Base-by-base conservation (phyloP, 2,329 filamentous ascomycete genomes). In the Phaeosphaeriaceae sp. region DNA sequence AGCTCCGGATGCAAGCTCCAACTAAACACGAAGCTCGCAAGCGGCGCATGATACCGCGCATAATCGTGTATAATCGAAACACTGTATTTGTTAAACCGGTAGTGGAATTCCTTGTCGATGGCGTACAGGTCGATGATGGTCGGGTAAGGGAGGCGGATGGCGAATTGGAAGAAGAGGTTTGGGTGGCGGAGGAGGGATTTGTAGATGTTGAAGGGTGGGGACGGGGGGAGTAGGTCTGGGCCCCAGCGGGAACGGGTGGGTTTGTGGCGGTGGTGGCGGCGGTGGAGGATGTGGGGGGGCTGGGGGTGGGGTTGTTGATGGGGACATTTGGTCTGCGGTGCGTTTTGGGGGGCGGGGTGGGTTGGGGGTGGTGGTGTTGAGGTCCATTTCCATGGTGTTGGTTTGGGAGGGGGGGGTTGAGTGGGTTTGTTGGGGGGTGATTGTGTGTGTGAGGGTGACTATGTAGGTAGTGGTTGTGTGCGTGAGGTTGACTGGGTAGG, bases 1-100 rank as follows among this genome's bases (percentile, higher is more conserved):
- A 85, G 75, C 1, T 70, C 66, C 2, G 71, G 71, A 72, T 88
- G 91, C 40, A 83, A 77, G 6, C 77, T 75, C 76, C 83, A 88
- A 15, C 79, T 79, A 68, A 88, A 92, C 51, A 86, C 76, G 13
- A 67, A 66, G 1, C 79, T 77, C 0, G 86, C 80, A 23, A 82
- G 75, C 0, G 84, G 82, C 1, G 83, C 83, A 61, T 81, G 80
- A 45, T 75, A 63, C 1, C 70, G 68, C 1, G 85, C 81, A 72
- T 84, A 84, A 15, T 78, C 71, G 32, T 81, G 74, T 42, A 90
- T 78, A 48, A 83, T 54, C 0, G 56, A 81, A 30, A 82, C 82
- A 7, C 80, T 80, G 66, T 86, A 80, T 58, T 86, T 78, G 42
- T 69, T 70, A 39, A 73, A 51, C 33, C 67, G 62, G 52, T 64